Evolutionary conservation across 2,329 filamentous ascomycete species (phyloP), one percentile per base, ranked within the genome.

Genomic region (Calycina herbarum): DNA sequence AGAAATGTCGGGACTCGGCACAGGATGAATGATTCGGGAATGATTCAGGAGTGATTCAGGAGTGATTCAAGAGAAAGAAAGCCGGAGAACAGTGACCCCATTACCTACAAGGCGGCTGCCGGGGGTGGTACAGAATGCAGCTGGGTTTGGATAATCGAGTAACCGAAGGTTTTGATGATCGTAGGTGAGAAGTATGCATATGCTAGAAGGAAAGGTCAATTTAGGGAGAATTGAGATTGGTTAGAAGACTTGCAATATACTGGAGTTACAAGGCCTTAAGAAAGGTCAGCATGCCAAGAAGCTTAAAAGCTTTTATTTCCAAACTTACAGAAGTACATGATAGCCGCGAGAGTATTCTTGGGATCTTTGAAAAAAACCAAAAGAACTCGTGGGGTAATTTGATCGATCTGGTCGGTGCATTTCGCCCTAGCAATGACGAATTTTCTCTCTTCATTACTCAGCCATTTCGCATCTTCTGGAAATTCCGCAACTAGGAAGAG

Each of bases 141-240:
- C 76, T 92, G 89, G 73, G 90, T 86, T 1, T 82, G 82, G 15
- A 91, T 79, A 1, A 86, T 82, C 13, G 79, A 80, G 64, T 79
- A 78, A 1, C 82, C 72, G 70, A 92, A 91, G 2, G 85, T 89
- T 57, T 78, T 77, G 56, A 92, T 86, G 67, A 93, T 91, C 0
- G 89, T 92, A 2, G 89, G 89, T 0, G 83, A 78, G 76, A 91
- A 91, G 80, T 91, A 90, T 1, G 86, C 20, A 86, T 3, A 91
- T 79, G 4, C 89, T 88, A 73, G 90, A 24, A 87, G 2, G 91
- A 88, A 0, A 91, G 73, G 92, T 85, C 77, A 89, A 68, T 38
- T n/a, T 24, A 20, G 17, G 17, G 13, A 20, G 17, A 59, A 40
- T 11, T 2, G 17, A 35, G 11, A 59, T 5, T 5, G n/a, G 11